Percentiles rank a stretch among this genome's conserved stretches.
phyloP scores from a whole-genome alignment of 495 filamentous ascomycete genomes.

The Penicillium parvum region DNA sequence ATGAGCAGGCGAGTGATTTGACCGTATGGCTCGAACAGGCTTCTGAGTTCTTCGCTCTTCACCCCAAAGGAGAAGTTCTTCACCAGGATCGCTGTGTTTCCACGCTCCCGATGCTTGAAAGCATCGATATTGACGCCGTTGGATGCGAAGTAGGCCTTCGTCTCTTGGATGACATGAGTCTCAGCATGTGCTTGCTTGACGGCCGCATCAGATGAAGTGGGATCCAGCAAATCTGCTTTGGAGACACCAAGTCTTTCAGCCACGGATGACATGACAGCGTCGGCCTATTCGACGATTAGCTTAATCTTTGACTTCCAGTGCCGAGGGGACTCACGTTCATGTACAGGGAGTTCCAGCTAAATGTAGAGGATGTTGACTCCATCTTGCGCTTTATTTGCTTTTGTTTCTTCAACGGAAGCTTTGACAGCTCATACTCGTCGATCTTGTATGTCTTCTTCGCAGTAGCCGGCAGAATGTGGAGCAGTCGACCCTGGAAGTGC shows the following conservation, averaged over 20 bases:
- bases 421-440: conserved; percentile 81
- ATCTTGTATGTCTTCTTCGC: conserved; percentile 75
- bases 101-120: conserved; percentile 77
- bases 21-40: conserved; percentile 53
- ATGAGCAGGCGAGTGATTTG: conserved; percentile 73
- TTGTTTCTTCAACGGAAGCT: conserved; percentile 91
- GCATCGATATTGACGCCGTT: conserved; percentile 88
- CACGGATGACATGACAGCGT: conserved; percentile 89
- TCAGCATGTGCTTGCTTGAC: conserved; percentile 97
- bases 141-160: conserved; percentile 79
- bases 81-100: conserved; percentile 82
- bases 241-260: conserved; percentile 80
- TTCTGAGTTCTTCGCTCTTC: conserved; percentile 50
- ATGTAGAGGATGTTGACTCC: conserved; percentile 67
- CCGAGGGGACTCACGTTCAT: conserved; percentile 68
- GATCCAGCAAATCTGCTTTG: conserved; percentile 88
- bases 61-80: conserved; percentile 93
- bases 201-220: conserved; percentile 86
- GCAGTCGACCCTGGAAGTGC: conserved; percentile 82
- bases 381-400: conserved; percentile 78
- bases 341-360: conserved; percentile 97
- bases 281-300: conserved; percentile 47
- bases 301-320: not conserved
- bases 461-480: conserved; percentile 81
- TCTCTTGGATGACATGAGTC: conserved; percentile 93